phyloP scores from a whole-genome alignment of 345 rosid species.

The Arabidopsis suecica region DNA sequence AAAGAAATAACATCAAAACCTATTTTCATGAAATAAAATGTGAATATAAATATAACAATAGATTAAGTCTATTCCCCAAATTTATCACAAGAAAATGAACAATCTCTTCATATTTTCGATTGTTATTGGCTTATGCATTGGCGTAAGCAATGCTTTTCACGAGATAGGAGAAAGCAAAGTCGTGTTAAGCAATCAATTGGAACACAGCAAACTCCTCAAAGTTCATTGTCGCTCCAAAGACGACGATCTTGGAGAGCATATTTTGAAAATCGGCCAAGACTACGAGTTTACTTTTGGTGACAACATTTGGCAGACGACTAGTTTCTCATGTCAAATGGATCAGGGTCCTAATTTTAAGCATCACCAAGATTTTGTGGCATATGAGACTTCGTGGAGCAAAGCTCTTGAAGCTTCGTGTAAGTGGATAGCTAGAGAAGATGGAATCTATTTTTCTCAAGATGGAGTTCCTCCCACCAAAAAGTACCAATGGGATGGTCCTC shows the following conservation, averaged over 20 bases:
- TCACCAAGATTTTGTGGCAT: conserved; percentile 35
- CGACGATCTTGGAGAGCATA: conserved; percentile 24
- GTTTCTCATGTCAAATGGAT: conserved; percentile 19
- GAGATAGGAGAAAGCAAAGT: conserved; percentile 35
- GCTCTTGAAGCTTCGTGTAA: not conserved
- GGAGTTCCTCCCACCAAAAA: conserved; percentile 1
- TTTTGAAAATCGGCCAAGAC: conserved; percentile 18
- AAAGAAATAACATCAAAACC: not conserved
- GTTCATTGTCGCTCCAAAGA: conserved; percentile 7
- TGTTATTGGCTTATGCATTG: conserved; percentile 10
- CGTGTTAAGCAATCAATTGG: conserved; percentile 26
- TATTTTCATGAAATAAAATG: not conserved
- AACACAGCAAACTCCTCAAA: conserved; percentile 38
- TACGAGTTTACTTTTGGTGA: conserved; percentile 30
- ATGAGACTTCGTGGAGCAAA: conserved; percentile 35
- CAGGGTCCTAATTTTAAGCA: conserved; percentile 44
- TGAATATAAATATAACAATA: conserved; percentile 12
- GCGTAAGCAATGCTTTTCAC: conserved; percentile 31
- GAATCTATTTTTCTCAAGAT: conserved; percentile 30
- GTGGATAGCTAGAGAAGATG: conserved; percentile 41
- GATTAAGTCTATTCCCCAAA: not conserved
- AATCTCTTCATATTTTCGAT: not conserved
- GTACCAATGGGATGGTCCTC: conserved; percentile 37
- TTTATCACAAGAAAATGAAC: conserved; percentile 17
- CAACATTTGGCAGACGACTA: conserved; percentile 12